These are phyloP conservation scores for Picocystis sp. DNA, from an alignment of 163 green algal genomes.

Conservation along the genomic window DNA sequence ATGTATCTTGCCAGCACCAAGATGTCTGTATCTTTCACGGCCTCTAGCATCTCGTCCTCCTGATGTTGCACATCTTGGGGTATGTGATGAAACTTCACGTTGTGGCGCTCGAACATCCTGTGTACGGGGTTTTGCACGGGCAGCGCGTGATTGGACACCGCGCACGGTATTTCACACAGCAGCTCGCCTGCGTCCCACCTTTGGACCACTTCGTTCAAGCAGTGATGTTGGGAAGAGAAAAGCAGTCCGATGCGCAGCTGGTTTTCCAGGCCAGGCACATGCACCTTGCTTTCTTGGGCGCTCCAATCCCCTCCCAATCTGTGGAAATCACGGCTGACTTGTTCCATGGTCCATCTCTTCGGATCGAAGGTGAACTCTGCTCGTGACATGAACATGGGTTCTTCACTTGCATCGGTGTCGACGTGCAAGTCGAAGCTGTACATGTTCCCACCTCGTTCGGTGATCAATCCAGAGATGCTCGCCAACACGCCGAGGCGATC, in stretches of 20 bases:
- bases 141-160: constrained; percentile 8
- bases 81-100: constrained; percentile 4
- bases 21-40: constrained; percentile 3
- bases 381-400: no score
- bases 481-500: no score
- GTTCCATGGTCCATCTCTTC: no score
- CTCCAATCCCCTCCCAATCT: no score
- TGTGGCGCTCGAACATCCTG: background rate
- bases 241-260: constrained; percentile 2
- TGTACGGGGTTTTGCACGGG: background rate
- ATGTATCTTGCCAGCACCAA: constrained; percentile 14
- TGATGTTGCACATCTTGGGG: constrained; percentile 1
- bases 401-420: no score
- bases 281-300: no score
- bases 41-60: constrained; percentile 4
- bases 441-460: no score
- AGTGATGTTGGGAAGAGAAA: constrained; percentile 3
- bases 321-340: no score
- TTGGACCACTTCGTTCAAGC: constrained; percentile 9
- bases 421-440: no score
- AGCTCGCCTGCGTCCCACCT: constrained; percentile 3
- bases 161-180: constrained; percentile 1
- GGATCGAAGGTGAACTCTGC: no score
- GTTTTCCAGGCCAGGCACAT: background rate
- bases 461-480: no score